Evolutionary conservation across 495 filamentous ascomycete genomes (phyloP), one percentile per base, ranked within the genome.

Genomic region (Penicillium odoratum): DNA sequence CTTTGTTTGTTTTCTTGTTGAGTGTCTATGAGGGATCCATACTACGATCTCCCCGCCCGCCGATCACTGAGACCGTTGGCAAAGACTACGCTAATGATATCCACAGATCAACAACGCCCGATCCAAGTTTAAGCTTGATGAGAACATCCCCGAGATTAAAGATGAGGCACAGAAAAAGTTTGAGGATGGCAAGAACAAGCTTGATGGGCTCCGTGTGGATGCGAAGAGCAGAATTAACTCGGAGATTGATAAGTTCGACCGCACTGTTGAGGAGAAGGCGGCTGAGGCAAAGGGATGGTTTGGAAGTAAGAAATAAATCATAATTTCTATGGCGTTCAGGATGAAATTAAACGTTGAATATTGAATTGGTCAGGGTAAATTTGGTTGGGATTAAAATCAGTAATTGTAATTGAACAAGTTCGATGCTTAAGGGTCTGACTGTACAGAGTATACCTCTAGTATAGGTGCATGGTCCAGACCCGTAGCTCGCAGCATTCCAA

Each of bases 221-320:
- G 69, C 80, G 18, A 10, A 66, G 13, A 76, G 80, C 15, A 72
- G 69, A 48, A 65, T 81, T 57, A 89, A 93, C 45, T 56, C 62
- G 13, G 66, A 70, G 9, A 70, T 82, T 16, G 80, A 85, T 30
- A 73, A 75, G 50, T 66, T 81, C 29, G 91, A 94, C 69, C 82
- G 83, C 57, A 91, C 85, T 64, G 82, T 96, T 26, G 89, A 92
- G 77, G 78, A 87, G 62, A 85, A 85, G 63, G 83, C 92, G 11
- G 70, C 84, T 7, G 88, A 93, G 70, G 87, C 90, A 9, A 95
- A 95, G 84, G 82, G 85, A 51, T 96, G 91, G 92, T 93, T 96
- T 60, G 86, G 89, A 34, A 65, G 77, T 36, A 84, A 83, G 69
- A 82, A 86, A 69, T 89, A 84, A 10, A 21, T 21, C 66, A 49